These are phyloP conservation scores for Cercospora sojina DNA, from an alignment of 2,329 filamentous ascomycete genomes.

Conservation along the genomic window DNA sequence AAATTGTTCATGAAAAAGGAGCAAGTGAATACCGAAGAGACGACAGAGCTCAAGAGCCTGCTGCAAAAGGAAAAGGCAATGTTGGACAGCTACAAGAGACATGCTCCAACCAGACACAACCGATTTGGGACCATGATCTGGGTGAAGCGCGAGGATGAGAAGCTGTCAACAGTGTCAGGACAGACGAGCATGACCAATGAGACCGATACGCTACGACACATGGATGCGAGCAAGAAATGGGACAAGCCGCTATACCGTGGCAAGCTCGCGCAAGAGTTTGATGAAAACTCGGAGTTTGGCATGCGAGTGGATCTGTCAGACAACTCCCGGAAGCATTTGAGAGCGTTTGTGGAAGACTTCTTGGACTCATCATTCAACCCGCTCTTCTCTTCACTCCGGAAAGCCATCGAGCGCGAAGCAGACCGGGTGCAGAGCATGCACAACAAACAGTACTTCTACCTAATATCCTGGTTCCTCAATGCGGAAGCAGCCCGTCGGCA, in stretches of 20 bases:
- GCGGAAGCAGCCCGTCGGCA: slow-evolving; percentile 72
- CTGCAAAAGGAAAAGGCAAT: slow-evolving; percentile 83
- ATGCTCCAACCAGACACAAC: slow-evolving; percentile 82
- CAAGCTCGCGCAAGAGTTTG: slow-evolving; percentile 45
- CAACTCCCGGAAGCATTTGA: slow-evolving; percentile 72
- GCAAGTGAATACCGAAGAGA: slow-evolving; percentile 66
- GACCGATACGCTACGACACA: slow-evolving; percentile 73
- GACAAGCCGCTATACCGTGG: slow-evolving; percentile 68
- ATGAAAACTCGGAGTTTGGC: slow-evolving; percentile 71
- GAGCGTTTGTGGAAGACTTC: slow-evolving; percentile 86
- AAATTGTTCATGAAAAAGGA: slow-evolving; percentile 82
- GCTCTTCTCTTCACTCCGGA: slow-evolving; percentile 75
- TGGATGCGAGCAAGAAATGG: slow-evolving; percentile 89
- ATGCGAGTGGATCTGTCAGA: slow-evolving; percentile 67
- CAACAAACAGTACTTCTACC: slow-evolving; percentile 83
- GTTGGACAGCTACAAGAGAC: slow-evolving; percentile 71
- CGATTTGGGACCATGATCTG: slow-evolving; percentile 97
- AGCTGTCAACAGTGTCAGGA: slow-evolving; percentile 81
- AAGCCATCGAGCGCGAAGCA: slow-evolving; percentile 85
- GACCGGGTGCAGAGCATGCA: slow-evolving; percentile 75
- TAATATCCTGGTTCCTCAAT: slow-evolving; percentile 82
- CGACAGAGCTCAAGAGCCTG: slow-evolving; percentile 69
- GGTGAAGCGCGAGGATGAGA: slow-evolving; percentile 83
- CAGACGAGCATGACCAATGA: slow-evolving; percentile 78
- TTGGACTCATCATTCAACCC: slow-evolving; percentile 95